Percentiles rank a stretch among this genome's conserved stretches.
These are phyloP conservation scores for Cyberlindnera petersonii DNA, from an alignment of 805 yeast genomes.

Conservation along the genomic window DNA sequence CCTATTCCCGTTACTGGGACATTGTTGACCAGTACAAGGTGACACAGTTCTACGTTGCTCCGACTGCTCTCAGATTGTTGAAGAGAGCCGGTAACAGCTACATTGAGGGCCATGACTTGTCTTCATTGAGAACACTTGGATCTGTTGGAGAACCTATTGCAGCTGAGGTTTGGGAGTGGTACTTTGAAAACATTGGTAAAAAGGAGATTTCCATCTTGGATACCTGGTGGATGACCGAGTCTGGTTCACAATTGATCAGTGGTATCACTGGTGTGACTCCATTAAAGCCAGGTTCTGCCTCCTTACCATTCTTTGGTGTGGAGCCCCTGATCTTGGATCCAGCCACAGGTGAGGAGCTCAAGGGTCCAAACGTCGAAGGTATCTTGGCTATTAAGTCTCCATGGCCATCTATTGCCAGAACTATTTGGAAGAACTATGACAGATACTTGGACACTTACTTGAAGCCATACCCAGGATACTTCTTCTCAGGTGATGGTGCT, in stretches of 20 bases:
- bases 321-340: conserved; percentile 92
- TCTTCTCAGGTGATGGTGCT: conserved; percentile 98
- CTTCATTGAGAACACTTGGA: conserved; percentile 87
- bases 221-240: conserved; percentile 99
- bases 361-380: conserved; percentile 92
- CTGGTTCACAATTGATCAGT: conserved; percentile 92
- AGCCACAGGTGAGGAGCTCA: conserved; percentile 77
- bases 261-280: conserved; percentile 94
- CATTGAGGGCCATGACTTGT: conserved; percentile 75
- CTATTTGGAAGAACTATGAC: conserved; percentile 84
- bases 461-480: conserved; percentile 87
- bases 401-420: conserved; percentile 99
- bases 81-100: conserved; percentile 84
- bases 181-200: conserved; percentile 87
- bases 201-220: conserved; percentile 44
- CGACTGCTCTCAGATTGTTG: conserved; percentile 92
- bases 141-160: conserved; percentile 99
- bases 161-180: conserved; percentile 98
- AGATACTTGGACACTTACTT: conserved; percentile 89
- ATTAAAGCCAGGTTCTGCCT: conserved; percentile 96
- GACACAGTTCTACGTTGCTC: conserved; percentile 96
- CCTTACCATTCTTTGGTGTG: conserved; percentile 94
- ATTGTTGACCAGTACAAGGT: conserved; percentile 88
- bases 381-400: conserved; percentile 84
- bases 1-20: conserved; percentile 94